Base-by-base conservation (phyloP, 176 grass and related monocot species). In the Guadua angustifolia region DNA sequence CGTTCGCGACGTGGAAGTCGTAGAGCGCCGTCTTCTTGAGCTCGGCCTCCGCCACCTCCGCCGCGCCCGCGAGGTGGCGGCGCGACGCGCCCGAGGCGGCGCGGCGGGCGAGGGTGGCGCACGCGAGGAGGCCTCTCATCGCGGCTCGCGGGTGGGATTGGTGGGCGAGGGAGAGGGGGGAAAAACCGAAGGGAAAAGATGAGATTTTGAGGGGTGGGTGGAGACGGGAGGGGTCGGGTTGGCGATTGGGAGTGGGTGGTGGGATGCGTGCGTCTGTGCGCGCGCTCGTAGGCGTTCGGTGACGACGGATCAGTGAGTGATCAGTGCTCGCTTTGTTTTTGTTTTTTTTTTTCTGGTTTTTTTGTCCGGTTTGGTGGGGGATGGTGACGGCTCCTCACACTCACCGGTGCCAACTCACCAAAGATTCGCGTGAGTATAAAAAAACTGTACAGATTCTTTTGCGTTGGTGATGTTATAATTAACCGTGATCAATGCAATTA, bases 21-120 rank as follows among this genome's bases (percentile, higher is more conserved):
- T 92, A 82, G n/a, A 99, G 87, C 35, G 93, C 91, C 32, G 96
- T 99, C 82, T 88, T 99, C 89, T 99, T 99, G 5, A 99, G 93
- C 86, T 92, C 88, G n/a, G 84, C 86, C 86, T 85, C 74, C 38
- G 88, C 90, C 13, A 79, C 87, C 70, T 88, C 95, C 5, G 95
- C 87, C 1, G 92, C 91, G 55, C 84, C 49, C 4, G 92, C 92
- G 11, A 94, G 86, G 85, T 84, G 78, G 67, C 92, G 92, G 77
- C 64, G 79, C 6, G 50, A 52, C 50, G 67, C 78, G 1, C 77
- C 0, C 22, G 86, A 55, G 73, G 33, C 64, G 56, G 88, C 79
- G 45, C 93, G 93, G 66, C 95, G 92, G 76, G 87, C 86, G 7
- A 94, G 81, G 26, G 80, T 43, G 79, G 89, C 90, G 78, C 86